Base-by-base conservation (phyloP, 1,139 yeast genomes). In the Scheffersomyces titani region DNA sequence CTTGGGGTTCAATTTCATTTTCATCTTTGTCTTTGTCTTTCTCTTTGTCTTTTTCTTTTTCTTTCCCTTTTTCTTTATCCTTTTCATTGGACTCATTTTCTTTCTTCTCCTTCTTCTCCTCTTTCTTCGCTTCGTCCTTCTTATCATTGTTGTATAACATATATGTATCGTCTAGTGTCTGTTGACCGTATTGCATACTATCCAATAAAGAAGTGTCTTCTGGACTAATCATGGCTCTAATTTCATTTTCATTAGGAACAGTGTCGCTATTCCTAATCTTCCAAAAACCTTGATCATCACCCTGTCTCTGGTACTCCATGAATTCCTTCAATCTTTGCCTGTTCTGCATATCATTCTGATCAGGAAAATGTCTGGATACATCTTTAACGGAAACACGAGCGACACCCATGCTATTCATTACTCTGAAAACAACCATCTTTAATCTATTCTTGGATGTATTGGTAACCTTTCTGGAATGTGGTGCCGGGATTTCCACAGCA, bases 221-320 rank as follows among this genome's bases (percentile, higher is more conserved):
- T 0, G 99, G 99, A 0, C 91, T 80, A 47, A 96, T 89, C 90
- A 96, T 87, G n/a, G 88, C 77, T 59, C 96, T 81, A 5, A 91
- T 87, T 53, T 86, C 89, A 52, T 90, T 96, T 68, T 90, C 96
- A 50, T 80, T 83, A 0, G 97, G 96, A 16, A 93, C 79, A 3
- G 84, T 81, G 55, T 76, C 81, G 19, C 85, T 82, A 21, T 86
- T 84, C 65, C 92, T 92, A 57, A 96, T 82, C 67, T 92, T 94
- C 99, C 99, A 96, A 68, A 79, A 90, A 2, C 98, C 97, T 68
- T 92, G 97, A 69, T 94, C 98, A 36, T 90, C 93, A 16, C 99
- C 99, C 50, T 89, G 87, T 64, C 98, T 82, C 74, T 93, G 98
- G 67, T 91, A 96, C 68, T 93, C 98, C 99, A 96, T 96, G 65